phyloP scores from a whole-genome alignment of 306 rosid species.

The Quercus engelmannii region DNA sequence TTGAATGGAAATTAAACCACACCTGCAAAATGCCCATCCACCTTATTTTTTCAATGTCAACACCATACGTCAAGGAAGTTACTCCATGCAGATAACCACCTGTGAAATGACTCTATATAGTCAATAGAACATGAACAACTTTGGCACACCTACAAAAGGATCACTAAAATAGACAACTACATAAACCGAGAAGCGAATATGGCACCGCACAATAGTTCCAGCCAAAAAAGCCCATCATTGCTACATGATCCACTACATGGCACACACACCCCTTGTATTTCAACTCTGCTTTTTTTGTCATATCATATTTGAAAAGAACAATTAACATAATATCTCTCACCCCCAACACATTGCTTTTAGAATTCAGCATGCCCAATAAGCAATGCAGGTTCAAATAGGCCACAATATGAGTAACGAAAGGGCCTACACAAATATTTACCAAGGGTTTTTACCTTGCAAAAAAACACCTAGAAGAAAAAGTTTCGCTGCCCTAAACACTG shows the following conservation, averaged over 20 bases:
- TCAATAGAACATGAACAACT: background rate
- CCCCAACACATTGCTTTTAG: background rate
- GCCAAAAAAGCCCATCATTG: background rate
- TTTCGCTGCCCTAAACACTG: constrained; percentile 46
- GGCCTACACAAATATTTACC: background rate
- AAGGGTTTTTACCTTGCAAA: constrained; percentile 70
- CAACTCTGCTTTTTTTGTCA: background rate
- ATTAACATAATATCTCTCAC: background rate
- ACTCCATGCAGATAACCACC: constrained; percentile 94
- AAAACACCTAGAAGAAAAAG: constrained; percentile 66
- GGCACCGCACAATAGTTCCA: no score
- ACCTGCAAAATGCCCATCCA: constrained; percentile 89
- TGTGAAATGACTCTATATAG: constrained; percentile 23
- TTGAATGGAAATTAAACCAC: background rate
- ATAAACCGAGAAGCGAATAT: no score
- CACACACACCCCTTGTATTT: background rate
- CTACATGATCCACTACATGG: background rate
- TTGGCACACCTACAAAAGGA: background rate
- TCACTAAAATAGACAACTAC: background rate
- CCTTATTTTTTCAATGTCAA: constrained; percentile 69
- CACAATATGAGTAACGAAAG: background rate
- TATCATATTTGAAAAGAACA: background rate
- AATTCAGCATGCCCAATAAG: background rate
- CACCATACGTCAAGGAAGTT: constrained; percentile 71
- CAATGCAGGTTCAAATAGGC: background rate